phyloP scores from a whole-genome alignment of 208 protist species.

The Paratrypanosoma confusum region DNA sequence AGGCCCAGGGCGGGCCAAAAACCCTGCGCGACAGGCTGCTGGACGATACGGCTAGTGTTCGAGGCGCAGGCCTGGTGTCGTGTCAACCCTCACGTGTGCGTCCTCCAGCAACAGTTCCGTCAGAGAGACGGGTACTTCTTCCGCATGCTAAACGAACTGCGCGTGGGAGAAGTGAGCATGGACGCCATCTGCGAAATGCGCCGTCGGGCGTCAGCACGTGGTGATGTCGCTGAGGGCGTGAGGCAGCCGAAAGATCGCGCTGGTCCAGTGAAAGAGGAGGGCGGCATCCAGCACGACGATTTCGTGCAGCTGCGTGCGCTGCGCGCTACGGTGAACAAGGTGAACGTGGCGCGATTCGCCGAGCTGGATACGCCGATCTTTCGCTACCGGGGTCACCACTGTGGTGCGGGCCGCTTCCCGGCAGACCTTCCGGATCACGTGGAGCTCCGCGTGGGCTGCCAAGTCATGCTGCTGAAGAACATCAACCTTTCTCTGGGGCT shows the following conservation, averaged over 20 bases:
- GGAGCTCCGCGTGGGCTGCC: constrained; percentile 51
- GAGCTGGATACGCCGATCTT: constrained; percentile 36
- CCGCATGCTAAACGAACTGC: constrained; percentile 62
- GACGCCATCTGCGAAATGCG: not conserved
- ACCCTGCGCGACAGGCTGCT: constrained; percentile 25
- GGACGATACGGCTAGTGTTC: too few species aligned
- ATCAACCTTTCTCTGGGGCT: constrained; percentile 40
- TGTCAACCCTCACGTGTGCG: constrained; percentile 45
- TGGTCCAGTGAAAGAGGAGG: too few species aligned
- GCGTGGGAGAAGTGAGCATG: constrained; percentile 21
- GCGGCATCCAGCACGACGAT: too few species aligned
- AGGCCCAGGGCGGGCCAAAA: too few species aligned
- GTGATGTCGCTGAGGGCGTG: too few species aligned
- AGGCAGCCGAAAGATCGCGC: too few species aligned
- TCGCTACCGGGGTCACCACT: constrained; percentile 35
- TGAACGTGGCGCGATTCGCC: constrained; percentile 49
- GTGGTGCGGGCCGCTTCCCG: constrained; percentile 27
- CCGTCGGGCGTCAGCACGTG: too few species aligned
- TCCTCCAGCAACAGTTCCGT: constrained; percentile 54
- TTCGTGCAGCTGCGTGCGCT: constrained; percentile 56
- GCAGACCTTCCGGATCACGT: constrained; percentile 23
- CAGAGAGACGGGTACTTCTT: constrained; percentile 59
- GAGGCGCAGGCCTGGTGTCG: constrained; percentile 49
- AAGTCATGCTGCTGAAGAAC: constrained; percentile 86
- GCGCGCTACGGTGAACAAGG: constrained; percentile 35